Evolutionary conservation across 1,284 basidiomycete genomes (phyloP).

Genomic region (Trichosporon sp.): DNA sequence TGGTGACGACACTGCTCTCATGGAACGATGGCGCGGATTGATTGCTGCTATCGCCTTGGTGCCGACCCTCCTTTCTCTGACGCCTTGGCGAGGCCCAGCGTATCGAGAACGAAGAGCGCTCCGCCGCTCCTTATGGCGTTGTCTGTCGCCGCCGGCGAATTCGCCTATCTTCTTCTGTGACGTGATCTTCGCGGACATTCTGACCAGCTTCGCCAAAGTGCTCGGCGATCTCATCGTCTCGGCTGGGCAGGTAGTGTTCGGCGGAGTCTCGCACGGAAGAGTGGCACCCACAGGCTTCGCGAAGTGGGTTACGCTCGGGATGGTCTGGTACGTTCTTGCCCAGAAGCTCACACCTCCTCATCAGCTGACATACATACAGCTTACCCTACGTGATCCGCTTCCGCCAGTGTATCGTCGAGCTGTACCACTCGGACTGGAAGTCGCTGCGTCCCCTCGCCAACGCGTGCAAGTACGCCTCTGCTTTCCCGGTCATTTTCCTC

Average conservation of each 20-base stretch:
- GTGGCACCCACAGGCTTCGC: conserved; percentile 60
- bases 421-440: conserved; percentile 60
- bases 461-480: conserved; percentile 91
- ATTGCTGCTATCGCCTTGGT: conserved; percentile 63
- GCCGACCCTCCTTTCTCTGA: conserved; percentile 57
- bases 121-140: conserved; percentile 64
- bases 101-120: conserved; percentile 68
- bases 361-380: conserved; percentile 51
- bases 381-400: conserved; percentile 87
- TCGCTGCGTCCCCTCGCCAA: conserved; percentile 77
- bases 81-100: conserved; percentile 61
- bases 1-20: conserved; percentile 54
- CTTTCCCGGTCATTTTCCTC: conserved; percentile 95
- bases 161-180: conserved; percentile 78
- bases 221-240: conserved; percentile 91
- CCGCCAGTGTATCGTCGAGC: conserved; percentile 88
- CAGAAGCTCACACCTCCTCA: not conserved
- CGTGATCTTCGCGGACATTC: conserved; percentile 88
- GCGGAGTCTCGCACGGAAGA: conserved; percentile 63
- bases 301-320: conserved; percentile 68
- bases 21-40: conserved; percentile 69
- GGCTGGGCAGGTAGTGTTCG: conserved; percentile 61
- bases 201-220: conserved; percentile 95
- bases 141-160: conserved; percentile 60
- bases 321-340: conserved; percentile 67